Percentiles rank a stretch among this genome's conserved stretches.
Evolutionary conservation across 305 asterid species (phyloP).

Genomic region (Fraxinus angustifolia): DNA sequence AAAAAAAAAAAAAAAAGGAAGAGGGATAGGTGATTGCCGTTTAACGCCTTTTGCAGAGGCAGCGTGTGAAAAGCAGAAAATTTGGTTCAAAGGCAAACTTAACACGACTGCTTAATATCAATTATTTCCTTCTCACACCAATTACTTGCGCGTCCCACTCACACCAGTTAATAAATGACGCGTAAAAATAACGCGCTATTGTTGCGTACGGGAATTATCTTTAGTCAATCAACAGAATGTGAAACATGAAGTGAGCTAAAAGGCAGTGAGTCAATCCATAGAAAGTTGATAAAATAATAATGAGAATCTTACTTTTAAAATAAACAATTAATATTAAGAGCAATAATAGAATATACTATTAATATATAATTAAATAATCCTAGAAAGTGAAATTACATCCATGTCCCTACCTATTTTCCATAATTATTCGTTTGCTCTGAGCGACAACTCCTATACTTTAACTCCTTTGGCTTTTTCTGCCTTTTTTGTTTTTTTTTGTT

Average conservation of each 20-base stretch:
- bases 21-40: constrained; percentile 30
- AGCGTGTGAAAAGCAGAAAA: constrained; percentile 55
- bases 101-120: constrained; percentile 21
- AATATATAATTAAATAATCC: neutral
- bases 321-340: neutral
- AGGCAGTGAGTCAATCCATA: constrained; percentile 43
- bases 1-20: neutral
- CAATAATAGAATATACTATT: constrained; percentile 8
- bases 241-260: constrained; percentile 35
- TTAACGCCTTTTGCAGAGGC: constrained; percentile 37
- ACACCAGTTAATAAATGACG: neutral
- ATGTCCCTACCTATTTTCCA: constrained; percentile 45
- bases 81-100: constrained; percentile 39
- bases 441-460: constrained; percentile 27
- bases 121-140: constrained; percentile 22
- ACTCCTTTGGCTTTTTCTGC: neutral
- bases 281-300: constrained; percentile 32
- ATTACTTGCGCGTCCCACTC: constrained; percentile 13
- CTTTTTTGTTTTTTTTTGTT: constrained; percentile 6
- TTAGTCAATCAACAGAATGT: constrained; percentile 15
- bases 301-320: constrained; percentile 43
- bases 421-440: constrained; percentile 43
- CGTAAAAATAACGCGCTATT: constrained; percentile 19
- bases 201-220: neutral
- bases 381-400: constrained; percentile 45